A percentile compares a stretch with the other conserved stretches of the same genome.
phyloP scores from a whole-genome alignment of 2,329 filamentous ascomycete genomes.

The Colletotrichum sp. region DNA sequence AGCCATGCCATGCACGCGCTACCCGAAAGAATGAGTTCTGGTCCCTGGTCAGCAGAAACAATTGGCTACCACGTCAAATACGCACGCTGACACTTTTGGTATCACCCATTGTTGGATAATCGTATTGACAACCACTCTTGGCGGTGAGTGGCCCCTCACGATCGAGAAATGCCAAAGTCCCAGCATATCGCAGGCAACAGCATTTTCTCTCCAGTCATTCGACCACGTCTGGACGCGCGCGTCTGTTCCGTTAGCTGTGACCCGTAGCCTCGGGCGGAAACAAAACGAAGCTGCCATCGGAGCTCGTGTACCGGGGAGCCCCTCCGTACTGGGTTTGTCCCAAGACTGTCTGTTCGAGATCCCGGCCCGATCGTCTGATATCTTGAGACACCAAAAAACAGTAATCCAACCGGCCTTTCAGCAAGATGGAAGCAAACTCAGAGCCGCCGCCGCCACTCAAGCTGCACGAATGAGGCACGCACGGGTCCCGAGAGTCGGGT shows the following conservation, averaged over 20 bases:
- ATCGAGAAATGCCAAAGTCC: neutral
- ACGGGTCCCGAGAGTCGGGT: conserved; percentile 12
- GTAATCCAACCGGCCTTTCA: neutral
- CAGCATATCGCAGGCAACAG: neutral
- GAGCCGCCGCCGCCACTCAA: neutral
- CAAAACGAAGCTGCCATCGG: neutral
- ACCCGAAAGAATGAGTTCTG: neutral
- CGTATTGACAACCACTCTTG: neutral
- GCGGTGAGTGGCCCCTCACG: neutral
- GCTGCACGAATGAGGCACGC: neutral
- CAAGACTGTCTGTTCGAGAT: conserved; percentile 16
- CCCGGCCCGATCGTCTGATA: conserved; percentile 11
- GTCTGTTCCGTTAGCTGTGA: neutral
- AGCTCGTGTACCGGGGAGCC: neutral
- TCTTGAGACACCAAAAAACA: neutral
- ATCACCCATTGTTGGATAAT: neutral
- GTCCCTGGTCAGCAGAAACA: neutral
- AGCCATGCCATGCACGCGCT: neutral
- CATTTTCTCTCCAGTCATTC: neutral
- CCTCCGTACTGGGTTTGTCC: neutral
- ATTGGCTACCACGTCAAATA: neutral
- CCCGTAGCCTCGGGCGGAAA: neutral
- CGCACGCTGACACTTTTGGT: neutral
- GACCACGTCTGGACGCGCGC: neutral
- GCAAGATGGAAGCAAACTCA: neutral